Evolutionary conservation across 257 asterid species (phyloP).

Genomic region (Przewalskia tangutica): DNA sequence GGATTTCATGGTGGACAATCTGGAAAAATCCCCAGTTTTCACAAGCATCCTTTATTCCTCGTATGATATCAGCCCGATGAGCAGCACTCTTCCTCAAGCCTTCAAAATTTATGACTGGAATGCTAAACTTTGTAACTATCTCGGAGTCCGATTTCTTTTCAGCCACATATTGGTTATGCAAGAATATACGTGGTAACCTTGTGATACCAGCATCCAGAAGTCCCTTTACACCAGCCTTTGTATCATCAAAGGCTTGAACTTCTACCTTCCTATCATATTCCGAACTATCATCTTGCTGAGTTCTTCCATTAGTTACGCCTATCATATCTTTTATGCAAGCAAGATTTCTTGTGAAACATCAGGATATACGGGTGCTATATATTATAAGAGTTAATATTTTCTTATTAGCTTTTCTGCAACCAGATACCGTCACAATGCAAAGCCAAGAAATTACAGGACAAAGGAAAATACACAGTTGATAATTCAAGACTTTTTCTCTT

Average conservation of each 20-base stretch:
- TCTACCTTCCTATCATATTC: constrained; percentile 1
- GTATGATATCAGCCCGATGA: not conserved
- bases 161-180: not conserved
- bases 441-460: not conserved
- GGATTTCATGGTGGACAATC: constrained; percentile 3
- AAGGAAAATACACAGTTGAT: not conserved
- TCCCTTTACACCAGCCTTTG: constrained; percentile 13
- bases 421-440: not conserved
- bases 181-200: constrained; percentile 8
- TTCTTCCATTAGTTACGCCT: not conserved
- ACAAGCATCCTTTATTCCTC: not conserved
- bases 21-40: constrained; percentile 11
- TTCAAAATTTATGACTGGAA: not conserved
- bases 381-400: not conserved
- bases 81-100: not conserved
- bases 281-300: not conserved
- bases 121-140: not conserved
- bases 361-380: not conserved
- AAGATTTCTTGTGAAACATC: not conserved
- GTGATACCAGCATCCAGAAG: constrained; percentile 10
- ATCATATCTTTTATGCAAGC: not conserved
- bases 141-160: not conserved
- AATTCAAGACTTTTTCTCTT: not conserved
- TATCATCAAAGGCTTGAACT: constrained; percentile 7
- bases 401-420: not conserved